Conservation (phyloP, 1,284 basidiomycete species). For the Sanghuangporus baumii region DNA sequence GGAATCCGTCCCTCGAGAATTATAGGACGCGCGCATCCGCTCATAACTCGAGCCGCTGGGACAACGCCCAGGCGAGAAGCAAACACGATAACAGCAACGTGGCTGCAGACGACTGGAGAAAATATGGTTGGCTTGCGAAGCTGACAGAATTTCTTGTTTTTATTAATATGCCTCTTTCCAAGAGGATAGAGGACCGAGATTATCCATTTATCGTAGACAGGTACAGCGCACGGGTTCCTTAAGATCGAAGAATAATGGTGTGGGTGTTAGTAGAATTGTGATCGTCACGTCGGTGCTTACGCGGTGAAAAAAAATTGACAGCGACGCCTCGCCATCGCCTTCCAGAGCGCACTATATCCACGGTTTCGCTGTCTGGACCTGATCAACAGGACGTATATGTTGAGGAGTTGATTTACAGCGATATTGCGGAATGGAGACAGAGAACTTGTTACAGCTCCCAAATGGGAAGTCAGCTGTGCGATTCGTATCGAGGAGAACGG, state of each 20-base stretch:
- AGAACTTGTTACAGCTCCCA: too few species aligned
- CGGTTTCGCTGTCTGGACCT: not conserved
- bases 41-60: not conserved
- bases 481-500: not conserved
- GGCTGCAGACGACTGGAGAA: not conserved
- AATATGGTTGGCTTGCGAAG: not conserved
- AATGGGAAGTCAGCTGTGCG: too few species aligned
- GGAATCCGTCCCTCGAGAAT: constrained; percentile 5
- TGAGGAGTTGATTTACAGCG: not conserved
- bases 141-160: too few species aligned
- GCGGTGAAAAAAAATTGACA: not conserved
- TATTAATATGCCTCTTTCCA: too few species aligned
- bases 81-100: not conserved
- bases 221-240: too few species aligned
- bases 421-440: not conserved
- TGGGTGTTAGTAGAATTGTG: not conserved
- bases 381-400: not conserved
- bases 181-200: too few species aligned
- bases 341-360: not conserved
- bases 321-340: not conserved
- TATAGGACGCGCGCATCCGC: not conserved
- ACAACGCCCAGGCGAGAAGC: not conserved
- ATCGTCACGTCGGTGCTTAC: not conserved
- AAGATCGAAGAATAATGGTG: too few species aligned
- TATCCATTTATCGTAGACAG: too few species aligned